These are phyloP conservation scores for Cicer bijugum DNA, from an alignment of 306 rosid species.

Conservation along the genomic window DNA sequence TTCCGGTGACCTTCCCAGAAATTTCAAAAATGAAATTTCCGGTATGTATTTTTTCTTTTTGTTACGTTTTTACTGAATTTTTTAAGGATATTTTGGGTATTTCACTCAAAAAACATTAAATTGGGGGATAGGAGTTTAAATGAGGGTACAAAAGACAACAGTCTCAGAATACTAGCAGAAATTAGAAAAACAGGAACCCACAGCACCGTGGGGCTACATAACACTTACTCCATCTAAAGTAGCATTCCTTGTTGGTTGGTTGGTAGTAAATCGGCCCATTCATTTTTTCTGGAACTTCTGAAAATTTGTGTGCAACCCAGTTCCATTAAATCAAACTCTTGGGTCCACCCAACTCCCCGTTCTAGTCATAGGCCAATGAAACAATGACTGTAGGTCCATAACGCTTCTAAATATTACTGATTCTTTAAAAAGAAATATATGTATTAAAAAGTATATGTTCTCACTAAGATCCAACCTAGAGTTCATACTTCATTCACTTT, in stretches of 20 bases:
- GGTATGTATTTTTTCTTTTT: too few species aligned
- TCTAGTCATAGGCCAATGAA: constrained; percentile 1
- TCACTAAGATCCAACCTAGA: neutral
- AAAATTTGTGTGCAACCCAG: constrained; percentile 30
- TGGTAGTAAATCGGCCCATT: constrained; percentile 37
- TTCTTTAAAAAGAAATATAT: neutral
- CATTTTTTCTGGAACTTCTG: constrained; percentile 30
- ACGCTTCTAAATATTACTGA: neutral
- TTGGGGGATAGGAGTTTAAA: too few species aligned
- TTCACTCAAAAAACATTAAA: too few species aligned
- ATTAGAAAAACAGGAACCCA: constrained; percentile 30
- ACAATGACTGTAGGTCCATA: neutral
- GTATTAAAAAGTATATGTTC: neutral
- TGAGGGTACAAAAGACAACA: too few species aligned
- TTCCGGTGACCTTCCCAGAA: too few species aligned
- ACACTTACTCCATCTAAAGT: constrained; percentile 44
- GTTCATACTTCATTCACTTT: constrained; percentile 2
- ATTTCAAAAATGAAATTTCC: too few species aligned
- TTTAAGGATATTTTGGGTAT: too few species aligned
- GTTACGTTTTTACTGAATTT: too few species aligned
- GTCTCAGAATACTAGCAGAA: constrained; percentile 22
- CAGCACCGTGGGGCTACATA: constrained; percentile 29
- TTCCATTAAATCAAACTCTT: constrained; percentile 42
- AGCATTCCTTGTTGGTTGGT: constrained; percentile 44
- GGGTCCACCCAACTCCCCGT: constrained; percentile 41